phyloP scores from a whole-genome alignment of 805 yeast species.

The Metschnikowia shivogae region DNA sequence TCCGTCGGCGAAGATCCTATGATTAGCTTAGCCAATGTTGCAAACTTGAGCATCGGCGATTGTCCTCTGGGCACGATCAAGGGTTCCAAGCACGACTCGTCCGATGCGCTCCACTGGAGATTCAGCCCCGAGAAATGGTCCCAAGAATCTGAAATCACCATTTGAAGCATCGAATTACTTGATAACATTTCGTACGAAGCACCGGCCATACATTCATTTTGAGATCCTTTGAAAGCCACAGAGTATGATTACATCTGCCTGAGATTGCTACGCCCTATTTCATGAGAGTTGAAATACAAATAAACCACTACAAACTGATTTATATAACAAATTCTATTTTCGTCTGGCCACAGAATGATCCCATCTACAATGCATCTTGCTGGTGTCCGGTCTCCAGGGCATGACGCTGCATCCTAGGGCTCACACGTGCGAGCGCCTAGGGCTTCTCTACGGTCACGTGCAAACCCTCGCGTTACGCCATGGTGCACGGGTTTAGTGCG shows the following conservation, averaged over 20 bases:
- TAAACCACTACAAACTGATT: not conserved
- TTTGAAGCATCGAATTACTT: conserved; percentile 19
- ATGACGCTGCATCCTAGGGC: conserved; percentile 11
- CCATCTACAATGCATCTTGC: not conserved
- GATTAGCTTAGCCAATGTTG: conserved; percentile 37
- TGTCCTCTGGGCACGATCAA: conserved; percentile 63
- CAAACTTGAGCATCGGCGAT: conserved; percentile 57
- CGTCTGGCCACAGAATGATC: no score
- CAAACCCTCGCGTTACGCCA: not conserved
- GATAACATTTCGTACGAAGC: no score
- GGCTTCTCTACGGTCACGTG: conserved; percentile 10
- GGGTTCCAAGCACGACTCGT: conserved; percentile 52
- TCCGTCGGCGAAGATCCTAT: conserved; percentile 26
- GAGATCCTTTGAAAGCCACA: no score
- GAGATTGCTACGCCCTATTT: no score
- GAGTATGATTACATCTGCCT: no score
- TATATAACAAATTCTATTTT: not conserved
- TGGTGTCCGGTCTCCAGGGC: not conserved
- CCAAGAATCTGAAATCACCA: conserved; percentile 53
- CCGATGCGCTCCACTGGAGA: conserved; percentile 66
- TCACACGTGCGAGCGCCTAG: conserved; percentile 19
- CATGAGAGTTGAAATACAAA: not conserved
- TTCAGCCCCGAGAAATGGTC: conserved; percentile 52
- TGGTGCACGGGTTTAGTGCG: conserved; percentile 10
- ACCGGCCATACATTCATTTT: no score